Conservation (phyloP, 225 moss, liverwort and hornwort species). For the Straminergon stramineum region DNA sequence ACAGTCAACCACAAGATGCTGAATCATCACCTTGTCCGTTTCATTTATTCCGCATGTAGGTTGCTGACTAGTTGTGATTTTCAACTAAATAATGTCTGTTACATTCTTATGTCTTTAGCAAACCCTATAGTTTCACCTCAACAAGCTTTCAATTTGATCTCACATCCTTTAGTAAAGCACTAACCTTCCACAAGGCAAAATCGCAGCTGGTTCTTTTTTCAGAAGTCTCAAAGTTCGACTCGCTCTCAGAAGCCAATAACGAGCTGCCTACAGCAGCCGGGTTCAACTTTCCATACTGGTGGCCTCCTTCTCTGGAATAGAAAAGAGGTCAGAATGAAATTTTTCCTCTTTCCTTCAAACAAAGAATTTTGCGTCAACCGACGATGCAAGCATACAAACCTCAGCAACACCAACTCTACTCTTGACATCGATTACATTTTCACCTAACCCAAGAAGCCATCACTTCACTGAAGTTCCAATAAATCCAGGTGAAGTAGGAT, state of each 20-base stretch:
- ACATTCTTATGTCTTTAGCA: background rate
- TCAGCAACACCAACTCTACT: background rate
- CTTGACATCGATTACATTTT: background rate
- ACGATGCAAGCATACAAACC: background rate
- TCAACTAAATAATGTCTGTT: background rate
- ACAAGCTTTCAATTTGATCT: background rate
- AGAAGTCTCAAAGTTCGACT: slow-evolving; percentile 75
- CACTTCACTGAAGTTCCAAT: background rate
- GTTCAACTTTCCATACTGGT: slow-evolving; percentile 86
- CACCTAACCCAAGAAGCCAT: background rate
- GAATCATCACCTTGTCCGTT: background rate
- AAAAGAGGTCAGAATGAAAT: background rate
- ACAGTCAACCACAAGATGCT: background rate
- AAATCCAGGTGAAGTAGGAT: background rate
- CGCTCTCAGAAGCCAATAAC: slow-evolving; percentile 81
- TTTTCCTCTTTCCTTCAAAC: background rate
- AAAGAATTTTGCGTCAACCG: background rate
- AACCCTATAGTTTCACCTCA: background rate
- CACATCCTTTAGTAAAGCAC: background rate
- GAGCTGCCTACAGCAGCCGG: slow-evolving; percentile 93
- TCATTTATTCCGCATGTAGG: background rate
- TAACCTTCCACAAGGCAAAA: slow-evolving; percentile 97
- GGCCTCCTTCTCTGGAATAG: slow-evolving; percentile 61
- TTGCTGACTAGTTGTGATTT: background rate
- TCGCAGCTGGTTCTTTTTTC: slow-evolving; percentile 78